phyloP scores from a whole-genome alignment of 495 filamentous ascomycete species.

The Astrocystis sublimbata region DNA sequence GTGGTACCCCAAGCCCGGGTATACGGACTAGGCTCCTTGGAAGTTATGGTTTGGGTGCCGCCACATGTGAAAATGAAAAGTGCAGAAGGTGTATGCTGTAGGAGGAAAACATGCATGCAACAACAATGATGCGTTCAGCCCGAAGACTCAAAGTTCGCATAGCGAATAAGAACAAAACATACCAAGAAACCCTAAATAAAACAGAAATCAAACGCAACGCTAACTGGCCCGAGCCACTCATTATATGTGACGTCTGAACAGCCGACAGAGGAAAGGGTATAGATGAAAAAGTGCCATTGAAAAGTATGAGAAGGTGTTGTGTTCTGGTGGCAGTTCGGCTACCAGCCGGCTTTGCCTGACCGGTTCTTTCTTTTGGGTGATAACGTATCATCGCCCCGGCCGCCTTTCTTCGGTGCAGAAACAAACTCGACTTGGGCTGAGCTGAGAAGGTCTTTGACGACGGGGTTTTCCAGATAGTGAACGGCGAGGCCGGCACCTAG shows the following conservation, averaged over 20 bases:
- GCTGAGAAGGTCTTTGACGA: conserved; percentile 70
- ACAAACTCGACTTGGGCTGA: conserved; percentile 37
- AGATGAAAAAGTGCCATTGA: too few relatives aligned
- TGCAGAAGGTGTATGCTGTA: too few relatives aligned
- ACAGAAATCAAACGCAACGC: background rate
- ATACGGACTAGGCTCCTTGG: too few relatives aligned
- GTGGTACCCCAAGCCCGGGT: too few relatives aligned
- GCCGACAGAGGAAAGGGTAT: background rate
- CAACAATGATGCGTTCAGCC: background rate
- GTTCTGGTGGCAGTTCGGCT: background rate
- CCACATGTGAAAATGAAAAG: too few relatives aligned
- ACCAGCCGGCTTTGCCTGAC: conserved; percentile 9
- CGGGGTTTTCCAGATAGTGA: conserved; percentile 80
- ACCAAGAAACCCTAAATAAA: background rate
- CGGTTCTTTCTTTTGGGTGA: conserved; percentile 18
- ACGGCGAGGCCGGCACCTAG: conserved; percentile 77
- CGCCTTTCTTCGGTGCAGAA: conserved; percentile 20
- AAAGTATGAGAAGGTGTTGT: too few relatives aligned
- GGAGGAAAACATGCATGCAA: background rate
- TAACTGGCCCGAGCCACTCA: background rate
- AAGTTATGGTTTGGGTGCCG: too few relatives aligned
- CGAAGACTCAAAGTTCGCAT: background rate
- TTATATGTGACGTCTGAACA: background rate
- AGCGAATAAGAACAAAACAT: background rate
- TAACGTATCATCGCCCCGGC: conserved; percentile 10